Base-by-base conservation (phyloP, 73 alveolate species). In the Paramecium primaurelia region DNA sequence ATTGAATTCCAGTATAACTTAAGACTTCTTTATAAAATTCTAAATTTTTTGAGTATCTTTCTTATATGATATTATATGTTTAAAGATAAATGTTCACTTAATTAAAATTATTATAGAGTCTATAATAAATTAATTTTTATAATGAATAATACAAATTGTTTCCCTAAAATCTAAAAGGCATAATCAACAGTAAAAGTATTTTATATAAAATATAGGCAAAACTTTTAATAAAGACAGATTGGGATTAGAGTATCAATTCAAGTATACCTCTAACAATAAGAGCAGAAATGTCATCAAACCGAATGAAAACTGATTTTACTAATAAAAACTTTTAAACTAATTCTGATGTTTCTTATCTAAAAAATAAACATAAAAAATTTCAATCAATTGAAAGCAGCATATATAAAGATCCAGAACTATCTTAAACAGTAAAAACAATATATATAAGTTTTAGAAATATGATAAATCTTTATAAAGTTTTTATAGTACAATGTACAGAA, bases 211-310 rank as follows among this genome's bases (percentile, higher is more conserved):
- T 28, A 34, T 64, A 64, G 84, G 84, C 47, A 26, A 64, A 64
- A 64, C 84, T 64, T 64, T 32, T 34, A 11, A 28, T 64, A 32
- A 34, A 32, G 16, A 64, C 84, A 64, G 84, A 64, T 8, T 64
- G 84, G 84, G 84, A 64, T 64, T 64, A 64, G 84, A 64, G 84
- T 64, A 64, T 64, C 5, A 64, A 64, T 64, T 64, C 84, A 12
- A 64, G 84, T 8, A 64, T 64, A 25, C 84, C 84, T 20, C 30
- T 64, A 25, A 32, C 84, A 4, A 28, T 64, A 25, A 64, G 84
- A 64, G 84, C 84, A 2, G 42, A 64, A 64, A 32, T 64, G 84
- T 64, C 84, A 32, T 32, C 20, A 32, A 64, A 64, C 25, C 4
- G 84, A 28, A 64, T 34, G 30, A 64, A 64, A 34, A 64, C 84